These are phyloP conservation scores for Dioscorea zingiberensis DNA, from an alignment of 106 monocot species.

Conservation along the genomic window DNA sequence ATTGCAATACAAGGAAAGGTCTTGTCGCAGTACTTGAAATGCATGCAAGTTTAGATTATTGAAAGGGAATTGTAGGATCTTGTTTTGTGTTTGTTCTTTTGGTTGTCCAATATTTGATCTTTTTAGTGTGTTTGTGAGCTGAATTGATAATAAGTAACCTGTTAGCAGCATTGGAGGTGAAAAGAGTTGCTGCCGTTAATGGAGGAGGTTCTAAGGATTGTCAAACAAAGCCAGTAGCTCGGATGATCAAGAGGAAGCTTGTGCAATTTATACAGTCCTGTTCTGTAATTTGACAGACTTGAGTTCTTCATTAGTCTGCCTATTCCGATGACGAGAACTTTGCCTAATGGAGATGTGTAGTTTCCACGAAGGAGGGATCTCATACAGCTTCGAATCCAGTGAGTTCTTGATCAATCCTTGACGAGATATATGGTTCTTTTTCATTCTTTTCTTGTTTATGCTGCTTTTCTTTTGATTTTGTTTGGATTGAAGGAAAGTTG, in stretches of 20 bases:
- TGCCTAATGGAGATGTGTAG: constrained; percentile 6
- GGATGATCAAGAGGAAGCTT: constrained; percentile 75
- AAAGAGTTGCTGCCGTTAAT: no score
- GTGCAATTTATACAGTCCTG: constrained; percentile 67
- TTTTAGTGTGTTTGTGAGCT: not conserved
- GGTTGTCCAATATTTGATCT: not conserved
- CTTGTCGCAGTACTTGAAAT: no score
- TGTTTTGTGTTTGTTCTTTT: not conserved
- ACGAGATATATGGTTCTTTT: no score
- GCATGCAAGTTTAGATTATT: no score
- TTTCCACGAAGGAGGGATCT: no score
- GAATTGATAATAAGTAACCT: no score
- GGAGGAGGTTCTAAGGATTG: constrained; percentile 10
- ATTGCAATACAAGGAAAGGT: not conserved
- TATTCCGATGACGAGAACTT: constrained; percentile 7
- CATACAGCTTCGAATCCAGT: no score
- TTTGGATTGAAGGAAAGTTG: no score
- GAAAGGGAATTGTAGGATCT: no score
- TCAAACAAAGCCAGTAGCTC: constrained; percentile 22
- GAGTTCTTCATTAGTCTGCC: constrained; percentile 70
- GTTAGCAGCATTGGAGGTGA: constrained; percentile 37
- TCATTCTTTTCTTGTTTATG: no score
- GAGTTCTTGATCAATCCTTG: no score
- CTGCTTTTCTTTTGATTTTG: no score
- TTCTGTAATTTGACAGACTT: constrained; percentile 44